Evolutionary conservation across 257 asterid genomes (phyloP).

Genomic region (Voacanga thouarsii): DNA sequence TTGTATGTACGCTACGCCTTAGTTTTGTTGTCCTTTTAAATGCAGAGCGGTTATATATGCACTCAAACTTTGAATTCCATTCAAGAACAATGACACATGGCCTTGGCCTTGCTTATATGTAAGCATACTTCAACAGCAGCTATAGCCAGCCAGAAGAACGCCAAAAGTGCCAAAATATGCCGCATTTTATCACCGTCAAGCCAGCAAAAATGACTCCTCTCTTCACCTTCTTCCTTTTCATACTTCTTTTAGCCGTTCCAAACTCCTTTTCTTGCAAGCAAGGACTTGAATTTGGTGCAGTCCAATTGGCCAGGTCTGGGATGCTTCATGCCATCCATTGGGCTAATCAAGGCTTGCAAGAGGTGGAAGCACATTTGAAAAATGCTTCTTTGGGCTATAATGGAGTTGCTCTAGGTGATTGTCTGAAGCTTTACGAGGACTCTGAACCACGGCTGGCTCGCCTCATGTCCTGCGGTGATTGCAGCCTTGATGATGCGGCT

Average conservation of each 20-base stretch:
- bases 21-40: not conserved
- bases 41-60: constrained; percentile 1
- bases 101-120: constrained; percentile 11
- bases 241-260: constrained; percentile 17
- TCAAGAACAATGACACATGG: constrained; percentile 15
- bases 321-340: constrained; percentile 36
- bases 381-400: not conserved
- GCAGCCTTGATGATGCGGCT: constrained; percentile 41
- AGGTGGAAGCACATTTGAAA: constrained; percentile 14
- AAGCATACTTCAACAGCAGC: constrained; percentile 5
- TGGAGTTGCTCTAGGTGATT: constrained; percentile 29
- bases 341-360: constrained; percentile 25
- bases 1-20: not conserved
- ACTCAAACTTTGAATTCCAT: not conserved
- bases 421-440: constrained; percentile 45
- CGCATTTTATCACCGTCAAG: constrained; percentile 1
- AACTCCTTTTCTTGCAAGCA: constrained; percentile 19
- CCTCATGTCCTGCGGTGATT: constrained; percentile 21
- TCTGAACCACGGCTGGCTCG: constrained; percentile 42
- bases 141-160: not conserved
- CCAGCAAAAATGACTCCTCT: constrained; percentile 21
- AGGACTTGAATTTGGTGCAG: constrained; percentile 19
- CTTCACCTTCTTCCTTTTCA: constrained; percentile 26
- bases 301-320: constrained; percentile 35
- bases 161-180: not conserved